Evolutionary conservation across 768 basidiomycete species (phyloP).

Genomic region (Hygrocybe punicea): DNA sequence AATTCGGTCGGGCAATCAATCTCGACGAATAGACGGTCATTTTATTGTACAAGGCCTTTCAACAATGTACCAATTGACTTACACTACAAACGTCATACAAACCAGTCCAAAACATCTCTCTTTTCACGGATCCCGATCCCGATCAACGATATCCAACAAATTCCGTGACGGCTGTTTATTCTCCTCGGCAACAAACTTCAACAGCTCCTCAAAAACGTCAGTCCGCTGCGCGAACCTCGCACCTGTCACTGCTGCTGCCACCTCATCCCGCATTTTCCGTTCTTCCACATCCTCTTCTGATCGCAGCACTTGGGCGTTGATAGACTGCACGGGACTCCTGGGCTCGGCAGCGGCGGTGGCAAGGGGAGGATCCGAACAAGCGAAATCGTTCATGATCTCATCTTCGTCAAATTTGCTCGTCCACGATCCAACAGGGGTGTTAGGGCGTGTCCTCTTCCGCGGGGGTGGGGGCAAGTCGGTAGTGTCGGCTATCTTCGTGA

Average conservation of each 20-base stretch:
- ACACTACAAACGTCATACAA: not conserved
- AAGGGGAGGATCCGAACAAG: not conserved
- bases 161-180: slow-evolving; percentile 66
- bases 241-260: slow-evolving; percentile 34
- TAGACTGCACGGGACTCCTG: not conserved
- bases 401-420: slow-evolving; percentile 41
- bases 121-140: slow-evolving; percentile 15
- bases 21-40: slow-evolving; percentile 61
- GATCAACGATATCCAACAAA: slow-evolving; percentile 60
- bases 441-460: slow-evolving; percentile 47
- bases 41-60: not conserved
- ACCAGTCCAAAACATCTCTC: not conserved
- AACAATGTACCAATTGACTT: not conserved
- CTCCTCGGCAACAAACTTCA: slow-evolving; percentile 58
- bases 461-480: slow-evolving; percentile 37
- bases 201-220: slow-evolving; percentile 63
- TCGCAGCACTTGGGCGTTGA: slow-evolving; percentile 18
- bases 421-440: slow-evolving; percentile 42
- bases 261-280: slow-evolving; percentile 17
- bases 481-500: slow-evolving; percentile 17
- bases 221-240: slow-evolving; percentile 61
- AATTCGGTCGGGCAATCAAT: slow-evolving; percentile 92
- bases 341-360: not conserved
- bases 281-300: slow-evolving; percentile 25
- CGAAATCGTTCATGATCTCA: slow-evolving; percentile 23